A percentile compares a stretch with the other conserved stretches of the same genome.
Evolutionary conservation across 805 yeast genomes (phyloP).

Genomic region (Pichia kluyveri): DNA sequence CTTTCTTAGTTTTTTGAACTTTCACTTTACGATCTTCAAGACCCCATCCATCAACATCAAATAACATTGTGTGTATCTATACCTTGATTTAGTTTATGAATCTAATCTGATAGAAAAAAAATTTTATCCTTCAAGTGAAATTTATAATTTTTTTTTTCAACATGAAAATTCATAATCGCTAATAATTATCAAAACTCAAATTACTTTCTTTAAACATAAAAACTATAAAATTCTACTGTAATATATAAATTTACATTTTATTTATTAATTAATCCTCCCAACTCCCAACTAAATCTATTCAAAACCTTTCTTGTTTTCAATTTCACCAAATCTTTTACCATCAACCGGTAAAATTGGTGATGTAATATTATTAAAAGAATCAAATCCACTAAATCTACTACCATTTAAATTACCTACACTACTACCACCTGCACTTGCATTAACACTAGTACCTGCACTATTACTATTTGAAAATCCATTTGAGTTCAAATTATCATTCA

Average conservation of each 20-base stretch:
- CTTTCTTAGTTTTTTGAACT: constrained; percentile 28
- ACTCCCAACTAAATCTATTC: background rate
- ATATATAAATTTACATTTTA: too few species aligned
- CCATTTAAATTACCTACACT: background rate
- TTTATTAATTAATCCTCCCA: too few species aligned
- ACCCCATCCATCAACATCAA: constrained; percentile 80
- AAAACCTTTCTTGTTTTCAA: background rate
- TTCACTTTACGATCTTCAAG: constrained; percentile 43
- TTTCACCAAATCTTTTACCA: background rate
- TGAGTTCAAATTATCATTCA: background rate
- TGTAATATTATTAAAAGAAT: background rate
- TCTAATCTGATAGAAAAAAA: background rate
- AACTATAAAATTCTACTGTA: too few species aligned
- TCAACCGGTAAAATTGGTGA: background rate
- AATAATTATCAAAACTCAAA: too few species aligned
- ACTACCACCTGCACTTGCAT: too few species aligned
- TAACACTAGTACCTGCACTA: background rate
- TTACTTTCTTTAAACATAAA: too few species aligned
- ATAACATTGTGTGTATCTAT: constrained; percentile 45
- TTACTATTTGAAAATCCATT: background rate
- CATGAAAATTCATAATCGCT: too few species aligned
- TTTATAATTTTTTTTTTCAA: background rate
- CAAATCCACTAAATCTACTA: background rate
- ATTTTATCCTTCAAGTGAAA: too few species aligned
- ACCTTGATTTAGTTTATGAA: background rate